These are phyloP conservation scores for Mycogone perniciosa DNA, from an alignment of 2,329 filamentous ascomycete species.

Conservation along the genomic window DNA sequence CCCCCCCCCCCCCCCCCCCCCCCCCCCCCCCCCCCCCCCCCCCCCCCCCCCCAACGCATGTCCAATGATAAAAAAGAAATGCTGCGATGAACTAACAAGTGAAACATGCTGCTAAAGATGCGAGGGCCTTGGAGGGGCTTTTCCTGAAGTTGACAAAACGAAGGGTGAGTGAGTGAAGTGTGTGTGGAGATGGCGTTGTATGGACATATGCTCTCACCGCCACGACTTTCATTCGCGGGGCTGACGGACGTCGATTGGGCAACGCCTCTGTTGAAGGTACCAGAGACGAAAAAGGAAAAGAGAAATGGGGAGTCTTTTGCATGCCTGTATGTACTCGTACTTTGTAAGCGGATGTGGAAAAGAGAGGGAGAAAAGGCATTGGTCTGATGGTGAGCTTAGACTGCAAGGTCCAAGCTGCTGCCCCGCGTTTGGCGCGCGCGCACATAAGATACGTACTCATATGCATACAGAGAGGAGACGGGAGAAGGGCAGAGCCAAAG, in stretches of 20 bases:
- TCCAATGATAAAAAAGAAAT: not conserved
- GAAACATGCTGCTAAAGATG: no score
- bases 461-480: not conserved
- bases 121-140: not conserved
- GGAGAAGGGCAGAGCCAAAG: not conserved
- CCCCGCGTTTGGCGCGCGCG: conserved; percentile 24
- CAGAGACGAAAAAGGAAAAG: no score
- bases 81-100: not conserved
- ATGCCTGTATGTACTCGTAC: not conserved
- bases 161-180: not conserved
- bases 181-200: conserved; percentile 4
- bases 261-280: not conserved
- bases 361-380: not conserved
- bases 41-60: not conserved
- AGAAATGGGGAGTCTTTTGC: not conserved
- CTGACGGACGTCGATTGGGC: not conserved
- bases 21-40: not conserved
- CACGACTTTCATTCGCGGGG: conserved; percentile 2
- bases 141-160: not conserved
- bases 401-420: not conserved
- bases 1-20: not conserved
- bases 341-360: not conserved
- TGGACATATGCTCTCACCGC: conserved; percentile 12
- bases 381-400: no score
- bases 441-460: not conserved